Percentiles rank a stretch among this genome's conserved stretches.
Conservation (phyloP, 208 protist species). For the Trichomonas tenax region DNA sequence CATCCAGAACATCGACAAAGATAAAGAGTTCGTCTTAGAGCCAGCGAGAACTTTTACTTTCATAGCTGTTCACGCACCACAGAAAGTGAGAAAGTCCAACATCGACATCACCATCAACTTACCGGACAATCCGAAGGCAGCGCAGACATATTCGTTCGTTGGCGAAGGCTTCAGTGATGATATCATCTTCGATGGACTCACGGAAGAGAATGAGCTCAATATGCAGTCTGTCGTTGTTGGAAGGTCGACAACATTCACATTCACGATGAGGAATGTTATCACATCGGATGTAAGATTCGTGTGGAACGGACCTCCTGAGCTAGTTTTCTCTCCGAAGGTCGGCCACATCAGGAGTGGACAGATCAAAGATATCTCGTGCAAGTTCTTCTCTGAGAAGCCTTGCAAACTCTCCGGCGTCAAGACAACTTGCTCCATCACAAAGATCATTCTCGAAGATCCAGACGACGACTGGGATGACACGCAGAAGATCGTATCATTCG, state of each 20-base stretch:
- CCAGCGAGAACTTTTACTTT: background rate
- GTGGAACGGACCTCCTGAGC: background rate
- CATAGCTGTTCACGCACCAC: background rate
- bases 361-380: background rate
- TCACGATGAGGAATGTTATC: background rate
- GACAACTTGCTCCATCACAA: background rate
- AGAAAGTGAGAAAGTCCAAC: background rate
- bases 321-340: background rate
- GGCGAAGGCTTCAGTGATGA: constrained; percentile 9
- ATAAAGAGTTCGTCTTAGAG: background rate
- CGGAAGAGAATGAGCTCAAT: background rate
- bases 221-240: background rate
- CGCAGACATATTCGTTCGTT: background rate
- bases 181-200: background rate
- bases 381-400: background rate
- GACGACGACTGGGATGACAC: background rate
- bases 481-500: background rate
- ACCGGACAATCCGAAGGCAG: background rate
- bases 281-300: background rate
- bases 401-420: background rate
- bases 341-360: background rate
- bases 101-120: background rate
- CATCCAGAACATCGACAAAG: background rate
- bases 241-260: background rate
- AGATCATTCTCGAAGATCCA: background rate